These are phyloP conservation scores for Linum usitatissimum DNA, from an alignment of 345 rosid genomes.

Conservation along the genomic window DNA sequence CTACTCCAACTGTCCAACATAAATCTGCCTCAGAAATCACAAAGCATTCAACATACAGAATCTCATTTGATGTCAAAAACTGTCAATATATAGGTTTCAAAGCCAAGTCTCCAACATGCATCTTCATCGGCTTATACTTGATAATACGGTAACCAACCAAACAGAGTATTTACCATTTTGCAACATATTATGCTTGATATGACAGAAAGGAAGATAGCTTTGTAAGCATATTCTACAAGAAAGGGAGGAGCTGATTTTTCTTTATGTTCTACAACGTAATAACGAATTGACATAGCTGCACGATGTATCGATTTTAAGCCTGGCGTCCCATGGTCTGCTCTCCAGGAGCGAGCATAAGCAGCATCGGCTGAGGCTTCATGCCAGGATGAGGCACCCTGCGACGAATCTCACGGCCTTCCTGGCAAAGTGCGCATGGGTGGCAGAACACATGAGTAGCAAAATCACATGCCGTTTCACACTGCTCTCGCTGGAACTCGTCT, in stretches of 20 bases:
- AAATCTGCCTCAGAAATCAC: too few relatives aligned
- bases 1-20: too few relatives aligned
- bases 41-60: too few relatives aligned
- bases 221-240: too few relatives aligned
- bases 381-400: slow-evolving; percentile 81
- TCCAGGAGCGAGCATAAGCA: slow-evolving; percentile 62
- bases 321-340: slow-evolving; percentile 73
- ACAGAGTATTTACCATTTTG: not conserved
- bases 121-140: not conserved
- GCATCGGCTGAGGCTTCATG: slow-evolving; percentile 52
- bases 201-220: too few relatives aligned
- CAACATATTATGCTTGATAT: too few relatives aligned
- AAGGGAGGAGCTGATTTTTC: too few relatives aligned
- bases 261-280: too few relatives aligned
- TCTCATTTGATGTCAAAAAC: too few relatives aligned
- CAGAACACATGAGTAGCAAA: slow-evolving; percentile 68
- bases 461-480: slow-evolving; percentile 64
- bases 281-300: too few relatives aligned
- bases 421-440: slow-evolving; percentile 83
- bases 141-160: not conserved
- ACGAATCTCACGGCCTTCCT: slow-evolving; percentile 94
- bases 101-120: too few relatives aligned
- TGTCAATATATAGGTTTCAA: too few relatives aligned
- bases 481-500: slow-evolving; percentile 66
- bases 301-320: slow-evolving; percentile 16